These are phyloP conservation scores for Nicotiana sylvestris DNA, from an alignment of 257 asterid genomes.

Conservation along the genomic window DNA sequence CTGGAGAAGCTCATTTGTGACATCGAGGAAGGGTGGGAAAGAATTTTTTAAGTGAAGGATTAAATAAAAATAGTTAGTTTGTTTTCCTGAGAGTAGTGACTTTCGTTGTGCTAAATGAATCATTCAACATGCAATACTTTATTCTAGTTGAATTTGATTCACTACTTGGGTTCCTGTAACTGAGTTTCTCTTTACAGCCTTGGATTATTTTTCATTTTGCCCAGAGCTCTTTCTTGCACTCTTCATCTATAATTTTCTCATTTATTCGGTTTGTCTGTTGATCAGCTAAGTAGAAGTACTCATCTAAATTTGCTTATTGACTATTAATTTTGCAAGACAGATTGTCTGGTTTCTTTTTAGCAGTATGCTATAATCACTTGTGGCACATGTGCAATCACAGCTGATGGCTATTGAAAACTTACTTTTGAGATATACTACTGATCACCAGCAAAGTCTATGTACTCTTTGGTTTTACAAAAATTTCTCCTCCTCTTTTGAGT, in stretches of 20 bases:
- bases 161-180: not conserved
- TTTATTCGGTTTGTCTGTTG: not conserved
- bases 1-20: not conserved
- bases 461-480: not conserved
- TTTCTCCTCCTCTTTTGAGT: not conserved
- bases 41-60: not conserved
- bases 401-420: not conserved
- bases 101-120: not conserved
- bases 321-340: not conserved
- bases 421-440: not conserved
- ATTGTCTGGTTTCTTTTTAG: not conserved
- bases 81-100: not conserved
- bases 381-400: not conserved
- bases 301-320: not conserved
- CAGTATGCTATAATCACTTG: not conserved
- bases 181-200: not conserved
- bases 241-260: not conserved
- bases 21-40: not conserved
- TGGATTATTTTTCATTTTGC: not conserved
- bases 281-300: not conserved
- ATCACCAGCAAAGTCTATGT: constrained; percentile 4
- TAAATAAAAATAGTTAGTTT: not conserved
- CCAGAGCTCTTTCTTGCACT: not conserved
- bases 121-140: not conserved
- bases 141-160: constrained; percentile 1